Percentiles rank a stretch among this genome's conserved stretches.
Evolutionary conservation across 139 green algal species (phyloP).

Genomic region (Volvox africanus): DNA sequence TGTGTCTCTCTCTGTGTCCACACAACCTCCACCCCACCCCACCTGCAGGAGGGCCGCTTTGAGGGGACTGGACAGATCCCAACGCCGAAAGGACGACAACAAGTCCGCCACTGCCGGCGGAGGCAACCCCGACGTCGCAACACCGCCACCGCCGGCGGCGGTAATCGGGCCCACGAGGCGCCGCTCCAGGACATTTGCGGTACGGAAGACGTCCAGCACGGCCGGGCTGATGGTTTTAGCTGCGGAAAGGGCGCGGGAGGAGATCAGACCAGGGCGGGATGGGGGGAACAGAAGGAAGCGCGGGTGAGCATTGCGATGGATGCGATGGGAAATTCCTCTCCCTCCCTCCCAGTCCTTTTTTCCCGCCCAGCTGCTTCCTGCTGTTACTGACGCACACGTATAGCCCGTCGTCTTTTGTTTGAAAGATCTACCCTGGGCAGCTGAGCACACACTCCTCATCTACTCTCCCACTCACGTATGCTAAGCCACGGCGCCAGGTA

Average conservation of each 20-base stretch:
- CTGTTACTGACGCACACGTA: not conserved
- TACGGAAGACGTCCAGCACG: slow-evolving; percentile 41
- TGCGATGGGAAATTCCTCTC: not conserved
- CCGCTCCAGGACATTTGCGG: slow-evolving; percentile 22
- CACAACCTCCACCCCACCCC: too few species aligned
- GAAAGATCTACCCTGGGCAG: too few species aligned
- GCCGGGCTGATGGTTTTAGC: not conserved
- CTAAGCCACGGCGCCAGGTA: slow-evolving; percentile 40
- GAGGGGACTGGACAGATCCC: slow-evolving; percentile 26
- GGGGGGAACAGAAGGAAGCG: not conserved
- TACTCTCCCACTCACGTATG: not conserved
- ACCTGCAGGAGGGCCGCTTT: slow-evolving; percentile 25
- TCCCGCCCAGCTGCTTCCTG: not conserved
- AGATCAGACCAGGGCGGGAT: too few species aligned
- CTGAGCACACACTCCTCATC: too few species aligned
- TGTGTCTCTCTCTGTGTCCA: too few species aligned
- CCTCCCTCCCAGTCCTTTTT: not conserved
- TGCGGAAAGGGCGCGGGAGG: not conserved
- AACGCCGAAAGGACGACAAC: not conserved
- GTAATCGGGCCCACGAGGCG: not conserved
- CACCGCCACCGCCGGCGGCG: not conserved
- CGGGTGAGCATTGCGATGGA: not conserved
- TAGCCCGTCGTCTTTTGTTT: too few species aligned
- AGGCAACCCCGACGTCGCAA: not conserved
- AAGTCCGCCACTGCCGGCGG: not conserved